These are phyloP conservation scores for Fusarium kyushuense DNA, from an alignment of 2,329 filamentous ascomycete genomes.

Conservation along the genomic window DNA sequence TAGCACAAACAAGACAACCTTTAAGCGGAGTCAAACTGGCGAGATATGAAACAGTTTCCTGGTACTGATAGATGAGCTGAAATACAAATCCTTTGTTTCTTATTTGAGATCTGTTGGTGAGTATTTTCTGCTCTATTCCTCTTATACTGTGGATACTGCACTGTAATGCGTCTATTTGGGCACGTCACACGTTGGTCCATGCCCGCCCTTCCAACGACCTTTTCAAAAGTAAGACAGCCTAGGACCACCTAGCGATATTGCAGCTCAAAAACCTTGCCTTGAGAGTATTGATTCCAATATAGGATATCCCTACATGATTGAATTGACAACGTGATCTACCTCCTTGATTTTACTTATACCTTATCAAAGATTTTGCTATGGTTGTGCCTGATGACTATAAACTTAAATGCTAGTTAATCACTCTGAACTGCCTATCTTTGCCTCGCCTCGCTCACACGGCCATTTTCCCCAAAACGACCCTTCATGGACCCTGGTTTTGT, in stretches of 20 bases:
- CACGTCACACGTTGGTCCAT: slow-evolving; percentile 22
- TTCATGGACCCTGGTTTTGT: slow-evolving; percentile 35
- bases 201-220: slow-evolving; percentile 16
- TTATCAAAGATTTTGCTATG: neutral
- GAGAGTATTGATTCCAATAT: neutral
- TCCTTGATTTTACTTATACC: too few species aligned
- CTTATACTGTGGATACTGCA: neutral
- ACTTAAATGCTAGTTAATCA: neutral
- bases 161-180: neutral
- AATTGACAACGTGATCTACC: neutral
- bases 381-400: neutral
- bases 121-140: slow-evolving; percentile 2
- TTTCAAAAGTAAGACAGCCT: slow-evolving; percentile 17
- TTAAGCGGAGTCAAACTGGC: neutral
- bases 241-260: slow-evolving; percentile 26
- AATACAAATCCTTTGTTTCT: neutral
- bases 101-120: slow-evolving; percentile 5
- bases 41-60: neutral
- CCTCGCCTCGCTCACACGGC: slow-evolving; percentile 30
- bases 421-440: neutral
- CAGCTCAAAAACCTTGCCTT: neutral
- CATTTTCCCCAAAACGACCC: slow-evolving; percentile 24
- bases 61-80: neutral
- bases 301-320: slow-evolving; percentile 11
- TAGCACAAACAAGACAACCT: neutral